Base-by-base conservation (phyloP, 2,329 filamentous ascomycete species). In the Fusarium sp. region DNA sequence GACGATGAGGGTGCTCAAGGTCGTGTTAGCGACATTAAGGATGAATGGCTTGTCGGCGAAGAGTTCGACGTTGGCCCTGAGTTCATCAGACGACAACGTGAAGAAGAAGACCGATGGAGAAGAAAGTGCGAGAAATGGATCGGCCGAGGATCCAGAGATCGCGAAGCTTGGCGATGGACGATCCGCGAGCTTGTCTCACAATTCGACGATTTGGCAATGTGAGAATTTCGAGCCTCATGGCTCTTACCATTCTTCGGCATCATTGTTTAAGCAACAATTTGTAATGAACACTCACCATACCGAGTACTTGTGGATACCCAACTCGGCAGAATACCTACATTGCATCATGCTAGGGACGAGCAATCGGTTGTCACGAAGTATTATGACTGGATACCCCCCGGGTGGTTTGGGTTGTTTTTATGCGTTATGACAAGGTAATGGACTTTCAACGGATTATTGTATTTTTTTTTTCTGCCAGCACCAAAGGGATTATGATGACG, bases 61-160 rank as follows among this genome's bases (percentile, higher is more conserved):
- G 96, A 99, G 78, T 99, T 99, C 75, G 96, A 99, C 78, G 94
- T 99, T 59, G 96, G 96, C 0, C 96, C 95, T 5, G 94, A 97
- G 79, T 99, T 98, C 77, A 91, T 98, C 69, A 87, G 91, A 74
- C 87, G 94, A 69, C 95, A 98, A 78, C 88, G 92, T 64, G 94
- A 95, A 76, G 96, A 99, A 81, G 96, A 99, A 82, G 91, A 93
- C 49, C 87, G 93, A 66, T 99, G 96, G 96, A 87, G 91, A 72
- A 90, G 91, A 79, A 95, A 94, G 82, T 95, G 95, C 72, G 91
- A 92, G 78, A 90, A 88, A 75, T 99, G 96, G 96, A 88, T 95
- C 69, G 87, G 87, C 54, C 82, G 86, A 69, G 85, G 87, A 53
- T 80, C 83, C 32, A 82, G 85, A 62, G 84, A 88, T 67, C 84